A percentile compares a stretch with the other conserved stretches of the same genome.
phyloP scores from a whole-genome alignment of 306 rosid species.

The Pueraria montana region DNA sequence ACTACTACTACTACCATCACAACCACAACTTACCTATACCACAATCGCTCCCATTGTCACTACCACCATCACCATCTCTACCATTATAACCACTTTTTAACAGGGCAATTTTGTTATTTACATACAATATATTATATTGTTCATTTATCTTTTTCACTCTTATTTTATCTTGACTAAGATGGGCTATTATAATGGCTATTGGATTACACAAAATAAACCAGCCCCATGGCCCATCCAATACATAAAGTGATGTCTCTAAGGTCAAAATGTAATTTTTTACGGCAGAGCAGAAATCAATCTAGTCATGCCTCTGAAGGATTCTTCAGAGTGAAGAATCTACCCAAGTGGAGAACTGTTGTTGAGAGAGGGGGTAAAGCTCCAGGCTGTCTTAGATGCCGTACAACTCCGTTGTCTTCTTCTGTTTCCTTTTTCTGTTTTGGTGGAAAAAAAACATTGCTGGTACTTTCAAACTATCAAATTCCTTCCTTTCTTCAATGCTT shows the following conservation, averaged over 20 bases:
- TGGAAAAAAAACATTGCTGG: slow-evolving; percentile 14
- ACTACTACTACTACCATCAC: neutral
- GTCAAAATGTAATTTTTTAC: slow-evolving; percentile 44
- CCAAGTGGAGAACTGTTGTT: slow-evolving; percentile 34
- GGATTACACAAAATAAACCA: slow-evolving; percentile 5
- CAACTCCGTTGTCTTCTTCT: slow-evolving; percentile 42
- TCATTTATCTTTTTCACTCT: neutral
- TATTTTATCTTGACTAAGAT: neutral
- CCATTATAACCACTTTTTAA: too few species aligned
- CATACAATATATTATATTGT: neutral
- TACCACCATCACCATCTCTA: too few species aligned
- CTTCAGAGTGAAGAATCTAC: slow-evolving; percentile 53
- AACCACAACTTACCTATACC: too few species aligned
- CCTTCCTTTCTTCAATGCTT: neutral
- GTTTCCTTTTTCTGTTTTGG: slow-evolving; percentile 32
- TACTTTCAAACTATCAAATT: slow-evolving; percentile 41
- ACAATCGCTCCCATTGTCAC: too few species aligned
- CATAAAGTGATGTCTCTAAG: neutral
- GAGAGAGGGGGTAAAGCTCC: slow-evolving; percentile 40
- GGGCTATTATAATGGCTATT: neutral
- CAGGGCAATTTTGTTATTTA: neutral
- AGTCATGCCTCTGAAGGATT: slow-evolving; percentile 48
- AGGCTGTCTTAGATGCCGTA: slow-evolving; percentile 41
- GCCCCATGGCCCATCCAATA: neutral
- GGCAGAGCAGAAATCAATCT: slow-evolving; percentile 44